Conservation (phyloP, 306 rosid genomes). For the Leucaena leucocephala region DNA sequence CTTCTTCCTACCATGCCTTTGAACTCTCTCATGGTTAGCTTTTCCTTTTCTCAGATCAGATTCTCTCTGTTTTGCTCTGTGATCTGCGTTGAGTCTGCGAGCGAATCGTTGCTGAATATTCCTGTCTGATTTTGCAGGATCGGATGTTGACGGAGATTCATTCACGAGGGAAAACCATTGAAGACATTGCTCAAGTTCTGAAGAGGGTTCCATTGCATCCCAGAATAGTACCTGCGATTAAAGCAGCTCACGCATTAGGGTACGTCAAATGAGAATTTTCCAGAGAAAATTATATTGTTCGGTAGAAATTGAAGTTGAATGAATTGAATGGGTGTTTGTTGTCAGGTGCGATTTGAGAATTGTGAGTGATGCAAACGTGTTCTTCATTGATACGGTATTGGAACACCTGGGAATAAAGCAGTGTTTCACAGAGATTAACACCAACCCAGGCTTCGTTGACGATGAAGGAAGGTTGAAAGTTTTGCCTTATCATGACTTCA, state of each 20-base stretch:
- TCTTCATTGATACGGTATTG: slow-evolving; percentile 73
- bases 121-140: slow-evolving; percentile 45
- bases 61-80: not conserved
- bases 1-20: slow-evolving; percentile 85
- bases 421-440: slow-evolving; percentile 70
- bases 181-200: slow-evolving; percentile 56
- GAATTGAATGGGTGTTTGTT: not conserved
- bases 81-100: not conserved
- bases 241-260: slow-evolving; percentile 66
- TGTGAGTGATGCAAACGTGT: slow-evolving; percentile 51
- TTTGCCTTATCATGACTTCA: slow-evolving; percentile 61
- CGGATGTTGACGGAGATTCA: slow-evolving; percentile 77
- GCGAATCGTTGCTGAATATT: no score
- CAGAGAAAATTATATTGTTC: not conserved
- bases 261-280: not conserved
- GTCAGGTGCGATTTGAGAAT: slow-evolving; percentile 57
- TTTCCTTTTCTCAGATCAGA: not conserved
- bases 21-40: slow-evolving; percentile 79
- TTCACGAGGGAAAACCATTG: slow-evolving; percentile 54
- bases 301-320: not conserved
- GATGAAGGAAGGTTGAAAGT: slow-evolving; percentile 67
- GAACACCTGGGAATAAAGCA: slow-evolving; percentile 65
- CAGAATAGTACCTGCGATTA: slow-evolving; percentile 61
- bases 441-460: slow-evolving; percentile 67
- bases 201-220: slow-evolving; percentile 59